Conservation (phyloP, 1,284 basidiomycete species). For the Melanopsichium pennsylvanicum region DNA sequence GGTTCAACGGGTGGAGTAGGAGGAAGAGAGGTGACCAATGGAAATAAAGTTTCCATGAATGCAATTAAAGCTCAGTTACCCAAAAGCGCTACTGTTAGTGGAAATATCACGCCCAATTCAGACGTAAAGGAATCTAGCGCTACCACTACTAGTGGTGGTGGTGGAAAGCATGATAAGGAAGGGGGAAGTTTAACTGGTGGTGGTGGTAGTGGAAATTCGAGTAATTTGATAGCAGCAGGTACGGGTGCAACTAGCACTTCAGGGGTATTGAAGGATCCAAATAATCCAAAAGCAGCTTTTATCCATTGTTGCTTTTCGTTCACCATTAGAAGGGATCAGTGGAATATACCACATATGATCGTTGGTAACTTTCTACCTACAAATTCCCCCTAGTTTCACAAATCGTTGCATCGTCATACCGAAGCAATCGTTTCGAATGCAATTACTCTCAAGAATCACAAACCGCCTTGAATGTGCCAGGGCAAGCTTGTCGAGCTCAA, state of each 20-base stretch:
- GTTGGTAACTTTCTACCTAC: slow-evolving; percentile 44
- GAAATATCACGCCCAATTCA: slow-evolving; percentile 10
- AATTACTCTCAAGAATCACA: no score
- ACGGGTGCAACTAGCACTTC: slow-evolving; percentile 26
- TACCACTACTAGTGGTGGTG: no score
- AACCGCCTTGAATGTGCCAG: no score
- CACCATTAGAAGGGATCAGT: slow-evolving; percentile 82
- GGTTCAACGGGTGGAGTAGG: neutral
- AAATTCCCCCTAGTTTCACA: slow-evolving; percentile 16
- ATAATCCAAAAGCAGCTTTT: slow-evolving; percentile 70
- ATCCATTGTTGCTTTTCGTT: slow-evolving; percentile 95
- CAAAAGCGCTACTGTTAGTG: neutral
- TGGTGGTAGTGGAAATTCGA: no score
- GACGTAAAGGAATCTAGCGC: no score
- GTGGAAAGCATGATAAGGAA: no score
- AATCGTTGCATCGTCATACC: no score
- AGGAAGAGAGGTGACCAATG: neutral
- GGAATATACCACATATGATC: slow-evolving; percentile 55
- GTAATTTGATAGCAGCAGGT: slow-evolving; percentile 13
- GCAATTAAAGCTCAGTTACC: slow-evolving; percentile 15
- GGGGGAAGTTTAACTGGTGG: no score
- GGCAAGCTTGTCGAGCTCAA: no score
- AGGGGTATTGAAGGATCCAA: slow-evolving; percentile 36
- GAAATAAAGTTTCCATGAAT: slow-evolving; percentile 3
- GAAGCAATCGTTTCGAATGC: no score